Conservation (phyloP, 1,284 basidiomycete species). For the Cerrena zonata region DNA sequence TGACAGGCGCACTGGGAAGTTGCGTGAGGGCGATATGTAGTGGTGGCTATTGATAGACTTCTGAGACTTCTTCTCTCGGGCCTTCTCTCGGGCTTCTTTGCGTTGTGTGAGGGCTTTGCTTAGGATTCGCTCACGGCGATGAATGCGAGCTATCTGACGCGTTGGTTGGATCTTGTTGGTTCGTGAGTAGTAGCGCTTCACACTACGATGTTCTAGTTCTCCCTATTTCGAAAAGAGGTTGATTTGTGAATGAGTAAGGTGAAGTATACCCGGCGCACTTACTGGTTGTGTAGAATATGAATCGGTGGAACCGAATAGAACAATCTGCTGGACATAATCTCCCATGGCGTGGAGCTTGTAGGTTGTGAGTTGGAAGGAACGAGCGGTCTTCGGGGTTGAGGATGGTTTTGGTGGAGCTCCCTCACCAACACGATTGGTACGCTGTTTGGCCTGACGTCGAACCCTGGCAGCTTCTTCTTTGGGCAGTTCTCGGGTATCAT, state of each 20-base stretch:
- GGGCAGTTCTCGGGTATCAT: slow-evolving; percentile 16
- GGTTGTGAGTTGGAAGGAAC: slow-evolving; percentile 15
- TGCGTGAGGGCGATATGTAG: background rate
- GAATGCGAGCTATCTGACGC: slow-evolving; percentile 1
- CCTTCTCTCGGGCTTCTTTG: no score
- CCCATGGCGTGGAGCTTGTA: slow-evolving; percentile 21
- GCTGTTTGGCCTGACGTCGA: background rate
- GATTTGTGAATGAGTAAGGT: background rate
- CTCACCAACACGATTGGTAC: background rate
- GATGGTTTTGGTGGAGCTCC: background rate
- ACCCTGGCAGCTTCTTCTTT: slow-evolving; percentile 13
- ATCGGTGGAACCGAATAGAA: slow-evolving; percentile 20
- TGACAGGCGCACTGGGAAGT: background rate
- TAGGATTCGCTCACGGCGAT: background rate
- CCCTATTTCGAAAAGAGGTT: background rate
- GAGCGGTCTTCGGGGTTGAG: no score
- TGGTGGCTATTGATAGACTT: no score
- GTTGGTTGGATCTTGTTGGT: slow-evolving; percentile 1
- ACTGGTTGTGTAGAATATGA: slow-evolving; percentile 22
- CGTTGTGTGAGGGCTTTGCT: background rate
- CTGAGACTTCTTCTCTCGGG: no score
- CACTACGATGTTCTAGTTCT: slow-evolving; percentile 7
- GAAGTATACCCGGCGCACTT: slow-evolving; percentile 5
- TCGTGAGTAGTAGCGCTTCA: slow-evolving; percentile 4
- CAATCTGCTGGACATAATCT: slow-evolving; percentile 16